phyloP scores from a whole-genome alignment of 2,329 filamentous ascomycete genomes.

The Trichoderma atrobrunneum region DNA sequence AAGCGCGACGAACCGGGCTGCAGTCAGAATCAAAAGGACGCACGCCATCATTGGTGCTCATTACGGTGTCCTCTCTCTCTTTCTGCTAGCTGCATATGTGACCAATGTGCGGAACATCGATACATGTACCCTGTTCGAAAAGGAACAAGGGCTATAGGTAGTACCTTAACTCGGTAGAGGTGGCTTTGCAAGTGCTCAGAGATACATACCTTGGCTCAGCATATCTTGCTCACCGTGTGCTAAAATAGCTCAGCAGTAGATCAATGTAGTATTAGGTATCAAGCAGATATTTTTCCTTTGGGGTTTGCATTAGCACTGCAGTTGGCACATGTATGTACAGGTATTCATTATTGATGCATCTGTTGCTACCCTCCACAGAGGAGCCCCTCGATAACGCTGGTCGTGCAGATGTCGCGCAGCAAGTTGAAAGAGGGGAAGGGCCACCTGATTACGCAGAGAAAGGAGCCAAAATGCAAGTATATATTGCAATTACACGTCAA shows the following conservation, averaged over 20 bases:
- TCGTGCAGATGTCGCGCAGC: slow-evolving; percentile 13
- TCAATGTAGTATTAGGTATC: background rate
- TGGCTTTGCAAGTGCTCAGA: no score
- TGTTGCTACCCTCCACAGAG: background rate
- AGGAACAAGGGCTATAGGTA: background rate
- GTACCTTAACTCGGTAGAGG: background rate
- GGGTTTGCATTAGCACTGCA: background rate
- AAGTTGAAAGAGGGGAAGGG: slow-evolving; percentile 6
- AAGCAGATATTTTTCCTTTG: background rate
- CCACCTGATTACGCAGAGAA: slow-evolving; percentile 4
- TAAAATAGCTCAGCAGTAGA: background rate
- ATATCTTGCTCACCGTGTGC: background rate
- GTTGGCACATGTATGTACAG: background rate
- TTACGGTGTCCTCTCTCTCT: background rate
- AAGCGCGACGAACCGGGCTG: background rate
- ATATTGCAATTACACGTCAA: background rate
- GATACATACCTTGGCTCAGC: background rate
- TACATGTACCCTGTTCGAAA: background rate
- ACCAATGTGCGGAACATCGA: background rate
- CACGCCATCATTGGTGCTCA: background rate
- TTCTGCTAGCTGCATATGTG: slow-evolving; percentile 11
- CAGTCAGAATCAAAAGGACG: background rate
- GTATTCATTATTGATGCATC: background rate
- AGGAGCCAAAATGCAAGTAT: background rate
- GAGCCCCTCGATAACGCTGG: background rate